Evolutionary conservation across 2,329 filamentous ascomycete species (phyloP).

Genomic region (Scedosporium boydii): DNA sequence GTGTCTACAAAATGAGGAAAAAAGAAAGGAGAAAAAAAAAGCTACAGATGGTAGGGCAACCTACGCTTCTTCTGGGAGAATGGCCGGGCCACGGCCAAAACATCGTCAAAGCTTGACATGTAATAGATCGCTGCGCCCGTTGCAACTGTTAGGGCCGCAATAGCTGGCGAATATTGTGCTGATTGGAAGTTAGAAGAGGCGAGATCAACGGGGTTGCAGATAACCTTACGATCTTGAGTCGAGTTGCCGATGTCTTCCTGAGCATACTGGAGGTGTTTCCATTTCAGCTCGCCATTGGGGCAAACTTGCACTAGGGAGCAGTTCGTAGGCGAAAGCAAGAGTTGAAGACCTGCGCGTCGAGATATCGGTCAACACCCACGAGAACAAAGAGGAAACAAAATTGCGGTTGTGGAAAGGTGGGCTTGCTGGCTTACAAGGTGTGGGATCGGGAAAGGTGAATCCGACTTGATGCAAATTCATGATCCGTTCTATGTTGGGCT

Average conservation of each 20-base stretch:
- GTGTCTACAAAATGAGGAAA: background rate
- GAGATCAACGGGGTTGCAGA: background rate
- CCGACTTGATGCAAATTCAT: conserved; percentile 67
- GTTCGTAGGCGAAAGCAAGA: conserved; percentile 51
- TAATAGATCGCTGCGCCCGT: conserved; percentile 35
- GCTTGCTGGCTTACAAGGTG: conserved; percentile 44
- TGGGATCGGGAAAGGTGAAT: conserved; percentile 55
- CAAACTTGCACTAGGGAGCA: conserved; percentile 49
- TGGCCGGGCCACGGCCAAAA: conserved; percentile 58
- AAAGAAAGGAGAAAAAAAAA: background rate
- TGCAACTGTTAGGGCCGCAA: conserved; percentile 51
- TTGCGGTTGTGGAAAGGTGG: background rate
- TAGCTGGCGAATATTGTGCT: conserved; percentile 47
- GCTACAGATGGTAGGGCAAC: conserved; percentile 6
- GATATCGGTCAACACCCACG: conserved; percentile 11
- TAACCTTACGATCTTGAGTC: conserved; percentile 35
- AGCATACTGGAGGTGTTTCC: conserved; percentile 45
- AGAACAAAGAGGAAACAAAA: background rate
- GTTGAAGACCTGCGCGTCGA: conserved; percentile 38
- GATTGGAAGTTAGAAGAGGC: conserved; percentile 1
- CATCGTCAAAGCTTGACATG: conserved; percentile 54
- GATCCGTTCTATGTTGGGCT: conserved; percentile 55
- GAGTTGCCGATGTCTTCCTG: conserved; percentile 35
- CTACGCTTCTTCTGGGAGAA: conserved; percentile 27
- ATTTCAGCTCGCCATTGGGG: conserved; percentile 49